Base-by-base conservation (phyloP, 352 stramenopile genomes). In the Nothophytophthora sp. region DNA sequence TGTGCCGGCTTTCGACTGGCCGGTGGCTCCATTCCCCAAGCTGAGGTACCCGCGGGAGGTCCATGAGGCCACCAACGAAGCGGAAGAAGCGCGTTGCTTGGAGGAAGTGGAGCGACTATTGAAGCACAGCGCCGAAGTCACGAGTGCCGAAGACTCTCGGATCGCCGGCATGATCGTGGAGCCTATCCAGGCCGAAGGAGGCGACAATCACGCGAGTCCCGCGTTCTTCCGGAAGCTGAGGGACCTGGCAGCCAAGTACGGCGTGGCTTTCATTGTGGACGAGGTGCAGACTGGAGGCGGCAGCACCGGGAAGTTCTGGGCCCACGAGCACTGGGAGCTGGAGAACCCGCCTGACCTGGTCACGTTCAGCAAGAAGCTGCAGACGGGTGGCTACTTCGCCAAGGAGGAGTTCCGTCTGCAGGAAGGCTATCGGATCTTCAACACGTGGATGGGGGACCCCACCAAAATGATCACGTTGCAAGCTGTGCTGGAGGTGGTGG, bases 381-480 rank as follows among this genome's bases (percentile, higher is more conserved):
- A 94, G 55, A 92, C 80, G 4, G 83, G 81, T 34, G 83, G 83
- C 10, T 94, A 89, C 55, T 94, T 86, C 51, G 76, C 79, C 20
- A 94, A 92, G 67, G 40, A 73, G 16, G 71, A 88, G 38, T 89
- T 92, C 48, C 83, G 79, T 16, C 49, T 88, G 10, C 55, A 52
- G 24, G 81, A 94, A 41, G 72, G 74, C 5, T 94, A 89, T 53
- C 83, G 83, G 34, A 92, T 92, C 33, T 94, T 94, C 64, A 94
- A 94, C 68, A 94, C 83, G 46, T 94, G 83, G 83, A 94, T 94
- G 83, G 83, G 83, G 37, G 83, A 94, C 52, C 83, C 83, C 16
- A 72, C 80, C 27, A 94, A 94, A 62, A 89, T 92, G 78, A 88
- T 94, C 48, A 75, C 76, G 23, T 61, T 91, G 3, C 72, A 94